phyloP scores from a whole-genome alignment of 1,284 basidiomycete genomes.

The Prillingera fragicola region DNA sequence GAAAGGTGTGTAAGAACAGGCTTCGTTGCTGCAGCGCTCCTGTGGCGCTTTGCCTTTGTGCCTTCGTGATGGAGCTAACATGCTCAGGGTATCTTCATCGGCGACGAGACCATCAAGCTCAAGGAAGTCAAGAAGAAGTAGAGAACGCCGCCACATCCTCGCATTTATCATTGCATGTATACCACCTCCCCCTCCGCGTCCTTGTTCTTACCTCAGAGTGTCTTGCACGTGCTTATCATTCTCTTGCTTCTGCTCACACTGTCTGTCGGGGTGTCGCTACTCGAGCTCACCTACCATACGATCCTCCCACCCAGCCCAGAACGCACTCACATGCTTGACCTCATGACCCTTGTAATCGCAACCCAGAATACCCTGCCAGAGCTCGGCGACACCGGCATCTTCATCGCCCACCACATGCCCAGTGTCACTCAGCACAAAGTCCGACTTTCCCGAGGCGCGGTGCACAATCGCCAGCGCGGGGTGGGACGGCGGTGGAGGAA shows the following conservation, averaged over 20 bases:
- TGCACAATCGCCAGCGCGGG: constrained; percentile 28
- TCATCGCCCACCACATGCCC: constrained; percentile 36
- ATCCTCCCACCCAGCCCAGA: constrained; percentile 29
- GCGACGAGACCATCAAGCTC: constrained; percentile 78
- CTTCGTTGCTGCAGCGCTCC: too few species aligned
- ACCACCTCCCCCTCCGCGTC: constrained; percentile 13
- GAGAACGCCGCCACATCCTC: constrained; percentile 18
- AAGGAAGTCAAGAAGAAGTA: constrained; percentile 96
- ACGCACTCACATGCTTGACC: constrained; percentile 6
- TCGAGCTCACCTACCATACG: neutral
- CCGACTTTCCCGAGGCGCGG: constrained; percentile 20
- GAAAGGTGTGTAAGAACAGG: too few species aligned
- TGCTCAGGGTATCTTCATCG: constrained; percentile 79
- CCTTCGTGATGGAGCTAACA: neutral
- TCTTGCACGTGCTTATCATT: neutral
- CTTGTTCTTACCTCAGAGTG: neutral
- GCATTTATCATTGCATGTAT: constrained; percentile 15
- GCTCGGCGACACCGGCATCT: constrained; percentile 21
- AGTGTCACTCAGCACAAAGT: constrained; percentile 32
- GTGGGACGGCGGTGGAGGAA: constrained; percentile 15
- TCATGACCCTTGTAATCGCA: constrained; percentile 22
- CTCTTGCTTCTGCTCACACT: neutral
- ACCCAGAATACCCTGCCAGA: constrained; percentile 37
- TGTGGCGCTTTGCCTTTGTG: neutral
- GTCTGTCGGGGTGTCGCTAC: neutral